phyloP scores from a whole-genome alignment of 2,329 filamentous ascomycete genomes.

The Paramyrothecium sp. region DNA sequence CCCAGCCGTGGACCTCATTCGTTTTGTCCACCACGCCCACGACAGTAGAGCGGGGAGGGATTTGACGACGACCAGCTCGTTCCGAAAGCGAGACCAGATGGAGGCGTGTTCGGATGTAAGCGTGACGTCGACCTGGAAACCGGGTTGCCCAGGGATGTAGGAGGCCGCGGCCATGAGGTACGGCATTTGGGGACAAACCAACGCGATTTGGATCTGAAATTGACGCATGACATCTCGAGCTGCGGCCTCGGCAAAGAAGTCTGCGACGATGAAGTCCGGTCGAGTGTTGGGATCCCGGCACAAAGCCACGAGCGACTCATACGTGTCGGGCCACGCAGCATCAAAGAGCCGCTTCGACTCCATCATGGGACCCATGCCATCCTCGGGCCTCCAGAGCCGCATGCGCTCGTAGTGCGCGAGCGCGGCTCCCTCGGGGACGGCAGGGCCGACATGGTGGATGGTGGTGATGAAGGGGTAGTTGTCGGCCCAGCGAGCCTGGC shows the following conservation, averaged over 20 bases:
- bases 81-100: conserved; percentile 31
- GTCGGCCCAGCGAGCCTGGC: conserved; percentile 32
- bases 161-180: conserved; percentile 30
- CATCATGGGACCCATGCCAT: conserved; percentile 28
- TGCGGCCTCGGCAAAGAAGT: conserved; percentile 41
- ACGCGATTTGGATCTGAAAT: conserved; percentile 34
- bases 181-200: conserved; percentile 40
- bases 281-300: conserved; percentile 15
- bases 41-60: conserved; percentile 25
- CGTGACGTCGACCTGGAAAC: conserved; percentile 34
- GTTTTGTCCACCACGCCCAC: conserved; percentile 25
- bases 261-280: conserved; percentile 39
- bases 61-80: conserved; percentile 28
- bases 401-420: conserved; percentile 32
- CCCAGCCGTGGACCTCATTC: conserved; percentile 31
- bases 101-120: conserved; percentile 37
- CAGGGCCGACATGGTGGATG: conserved; percentile 28
- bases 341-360: conserved; percentile 35
- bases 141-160: conserved; percentile 40
- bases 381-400: conserved; percentile 27
- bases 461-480: conserved; percentile 26
- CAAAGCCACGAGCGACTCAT: conserved; percentile 13
- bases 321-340: conserved; percentile 31
- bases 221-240: conserved; percentile 36
- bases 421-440: conserved; percentile 22